Evolutionary conservation across 768 basidiomycete genomes (phyloP).

Genomic region (Hypsizygus marmoreus): DNA sequence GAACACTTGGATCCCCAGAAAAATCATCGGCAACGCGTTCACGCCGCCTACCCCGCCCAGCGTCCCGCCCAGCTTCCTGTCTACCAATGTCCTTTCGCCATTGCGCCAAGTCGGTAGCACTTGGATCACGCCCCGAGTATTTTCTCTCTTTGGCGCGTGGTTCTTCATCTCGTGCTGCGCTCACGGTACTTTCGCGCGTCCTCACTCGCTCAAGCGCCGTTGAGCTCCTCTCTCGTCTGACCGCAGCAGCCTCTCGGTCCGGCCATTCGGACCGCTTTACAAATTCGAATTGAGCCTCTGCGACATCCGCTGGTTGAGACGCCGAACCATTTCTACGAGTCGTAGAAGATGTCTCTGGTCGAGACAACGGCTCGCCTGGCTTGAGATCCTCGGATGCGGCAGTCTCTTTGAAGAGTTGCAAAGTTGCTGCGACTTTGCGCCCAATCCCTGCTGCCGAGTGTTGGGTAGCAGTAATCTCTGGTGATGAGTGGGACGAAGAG

Average conservation of each 20-base stretch:
- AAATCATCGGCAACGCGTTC: slow-evolving; percentile 52
- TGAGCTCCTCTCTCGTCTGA: slow-evolving; percentile 68
- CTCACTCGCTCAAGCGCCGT: slow-evolving; percentile 57
- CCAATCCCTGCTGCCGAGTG: slow-evolving; percentile 54
- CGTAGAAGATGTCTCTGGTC: slow-evolving; percentile 27
- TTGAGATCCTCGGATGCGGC: slow-evolving; percentile 38
- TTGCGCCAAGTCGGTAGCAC: slow-evolving; percentile 49
- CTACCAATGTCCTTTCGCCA: slow-evolving; percentile 58
- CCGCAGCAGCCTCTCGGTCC: slow-evolving; percentile 71
- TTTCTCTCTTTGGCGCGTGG: slow-evolving; percentile 35
- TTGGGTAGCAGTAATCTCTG: slow-evolving; percentile 25
- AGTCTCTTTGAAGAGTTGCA: slow-evolving; percentile 83
- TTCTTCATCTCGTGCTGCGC: slow-evolving; percentile 28
- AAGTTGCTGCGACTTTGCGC: slow-evolving; percentile 80
- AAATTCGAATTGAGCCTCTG: slow-evolving; percentile 74
- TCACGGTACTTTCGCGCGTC: slow-evolving; percentile 45
- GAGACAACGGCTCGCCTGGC: slow-evolving; percentile 30
- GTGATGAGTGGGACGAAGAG: slow-evolving; percentile 33
- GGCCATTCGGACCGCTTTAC: slow-evolving; percentile 87
- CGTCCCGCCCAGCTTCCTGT: slow-evolving; percentile 43
- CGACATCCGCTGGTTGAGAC: slow-evolving; percentile 52
- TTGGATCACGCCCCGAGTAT: slow-evolving; percentile 43
- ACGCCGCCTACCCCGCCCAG: slow-evolving; percentile 60
- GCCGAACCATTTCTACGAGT: slow-evolving; percentile 34
- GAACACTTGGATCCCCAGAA: slow-evolving; percentile 30